Percentiles rank a stretch among this genome's conserved stretches.
phyloP scores from a whole-genome alignment of 306 rosid species.

The Trifolium dubium region DNA sequence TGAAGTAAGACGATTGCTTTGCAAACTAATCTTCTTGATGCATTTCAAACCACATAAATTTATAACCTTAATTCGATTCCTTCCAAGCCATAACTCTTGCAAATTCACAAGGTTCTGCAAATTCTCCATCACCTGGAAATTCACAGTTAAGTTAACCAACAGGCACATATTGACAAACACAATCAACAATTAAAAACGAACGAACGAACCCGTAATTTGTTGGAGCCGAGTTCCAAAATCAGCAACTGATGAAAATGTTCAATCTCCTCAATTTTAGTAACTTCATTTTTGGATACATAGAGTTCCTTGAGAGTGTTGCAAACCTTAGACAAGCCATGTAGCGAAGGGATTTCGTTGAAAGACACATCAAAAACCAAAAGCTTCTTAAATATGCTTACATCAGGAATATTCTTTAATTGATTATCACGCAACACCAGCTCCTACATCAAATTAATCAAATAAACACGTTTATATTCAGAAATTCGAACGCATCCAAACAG shows the following conservation, averaged over 20 bases:
- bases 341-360: constrained; percentile 73
- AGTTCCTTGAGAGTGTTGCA: constrained; percentile 74
- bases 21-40: constrained; percentile 91
- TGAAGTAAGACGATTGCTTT: constrained; percentile 90
- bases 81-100: constrained; percentile 94
- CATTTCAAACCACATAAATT: constrained; percentile 80
- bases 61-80: constrained; percentile 79
- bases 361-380: constrained; percentile 85
- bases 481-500: constrained; percentile 15
- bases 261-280: constrained; percentile 76
- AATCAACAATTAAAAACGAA: neutral
- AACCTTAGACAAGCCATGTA: constrained; percentile 68
- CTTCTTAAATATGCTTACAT: constrained; percentile 65
- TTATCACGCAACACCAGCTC: constrained; percentile 87
- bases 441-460: constrained; percentile 39
- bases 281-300: constrained; percentile 88
- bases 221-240: constrained; percentile 94
- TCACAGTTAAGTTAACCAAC: neutral
- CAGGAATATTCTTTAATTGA: constrained; percentile 70
- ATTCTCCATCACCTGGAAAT: constrained; percentile 84
- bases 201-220: constrained; percentile 73
- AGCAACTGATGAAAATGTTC: constrained; percentile 73
- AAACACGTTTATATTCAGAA: neutral
- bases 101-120: constrained; percentile 63
- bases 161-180: neutral